Conservation (phyloP, 805 yeast genomes). For the Wickerhamiella dianesei region DNA sequence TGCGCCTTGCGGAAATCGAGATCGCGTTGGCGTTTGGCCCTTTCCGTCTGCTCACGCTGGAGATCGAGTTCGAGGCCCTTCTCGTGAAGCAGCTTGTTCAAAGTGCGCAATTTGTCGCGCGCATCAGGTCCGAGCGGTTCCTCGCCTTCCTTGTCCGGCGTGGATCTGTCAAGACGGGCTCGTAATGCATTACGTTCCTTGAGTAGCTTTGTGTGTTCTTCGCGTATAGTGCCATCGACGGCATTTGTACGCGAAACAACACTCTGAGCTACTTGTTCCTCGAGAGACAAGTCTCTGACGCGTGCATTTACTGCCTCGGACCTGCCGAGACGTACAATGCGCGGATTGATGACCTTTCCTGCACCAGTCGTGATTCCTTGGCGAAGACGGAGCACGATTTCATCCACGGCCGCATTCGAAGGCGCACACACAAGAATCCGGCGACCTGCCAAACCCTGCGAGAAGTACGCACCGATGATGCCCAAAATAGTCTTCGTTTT, state of each 20-base stretch:
- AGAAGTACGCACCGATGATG: conserved; percentile 58
- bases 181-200: conserved; percentile 41
- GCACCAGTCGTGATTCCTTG: conserved; percentile 43
- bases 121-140: neutral
- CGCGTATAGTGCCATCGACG: conserved; percentile 28
- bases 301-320: conserved; percentile 75
- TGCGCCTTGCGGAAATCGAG: conserved; percentile 64
- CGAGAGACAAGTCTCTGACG: conserved; percentile 72
- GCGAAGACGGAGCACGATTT: conserved; percentile 68
- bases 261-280: conserved; percentile 65
- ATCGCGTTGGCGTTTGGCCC: conserved; percentile 61
- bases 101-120: conserved; percentile 37
- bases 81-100: conserved; percentile 50
- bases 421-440: conserved; percentile 91
- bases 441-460: conserved; percentile 19
- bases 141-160: neutral
- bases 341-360: conserved; percentile 22
- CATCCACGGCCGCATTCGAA: conserved; percentile 98
- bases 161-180: conserved; percentile 23
- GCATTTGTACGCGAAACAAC: conserved; percentile 18
- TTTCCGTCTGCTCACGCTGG: conserved; percentile 58
- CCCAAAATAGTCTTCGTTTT: conserved; percentile 94
- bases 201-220: conserved; percentile 35
- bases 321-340: conserved; percentile 71
- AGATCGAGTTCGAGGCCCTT: conserved; percentile 64